phyloP scores from a whole-genome alignment of 1,284 basidiomycete species.

The Ustilago cynodontis region DNA sequence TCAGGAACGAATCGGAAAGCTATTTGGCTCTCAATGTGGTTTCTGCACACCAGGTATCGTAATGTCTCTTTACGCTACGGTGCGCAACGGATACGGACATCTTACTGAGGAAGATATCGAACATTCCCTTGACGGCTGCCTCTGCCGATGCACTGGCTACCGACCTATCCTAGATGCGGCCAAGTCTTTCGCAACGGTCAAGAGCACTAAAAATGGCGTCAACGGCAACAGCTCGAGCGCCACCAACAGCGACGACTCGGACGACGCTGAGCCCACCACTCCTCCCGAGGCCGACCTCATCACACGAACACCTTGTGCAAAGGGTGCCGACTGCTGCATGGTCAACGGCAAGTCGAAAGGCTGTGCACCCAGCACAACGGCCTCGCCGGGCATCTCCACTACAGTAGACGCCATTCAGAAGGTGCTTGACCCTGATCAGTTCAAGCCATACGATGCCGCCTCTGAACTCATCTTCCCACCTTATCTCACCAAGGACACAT shows the following conservation, averaged over 20 bases:
- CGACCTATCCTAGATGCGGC: slow-evolving; percentile 62
- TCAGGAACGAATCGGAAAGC: slow-evolving; percentile 69
- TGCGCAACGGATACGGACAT: slow-evolving; percentile 62
- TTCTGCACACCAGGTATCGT: slow-evolving; percentile 69
- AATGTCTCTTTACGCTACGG: slow-evolving; percentile 70
- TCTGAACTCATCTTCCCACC: slow-evolving; percentile 70
- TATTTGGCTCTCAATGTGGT: slow-evolving; percentile 70
- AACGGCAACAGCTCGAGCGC: slow-evolving; percentile 14
- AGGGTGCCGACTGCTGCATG: slow-evolving; percentile 59
- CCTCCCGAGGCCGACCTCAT: slow-evolving; percentile 48
- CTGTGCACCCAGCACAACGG: slow-evolving; percentile 16
- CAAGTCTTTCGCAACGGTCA: slow-evolving; percentile 60
- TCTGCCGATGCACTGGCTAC: slow-evolving; percentile 69
- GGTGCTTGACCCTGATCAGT: slow-evolving; percentile 38
- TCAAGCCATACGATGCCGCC: slow-evolving; percentile 65
- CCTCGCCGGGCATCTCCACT: slow-evolving; percentile 30
- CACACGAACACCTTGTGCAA: slow-evolving; percentile 48
- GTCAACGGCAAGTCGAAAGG: slow-evolving; percentile 49
- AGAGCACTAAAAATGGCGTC: slow-evolving; percentile 22
- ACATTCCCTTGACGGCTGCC: slow-evolving; percentile 69
- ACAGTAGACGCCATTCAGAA: slow-evolving; percentile 43
- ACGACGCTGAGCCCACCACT: slow-evolving; percentile 43
- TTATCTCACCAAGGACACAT: slow-evolving; percentile 59
- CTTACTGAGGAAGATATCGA: slow-evolving; percentile 68
- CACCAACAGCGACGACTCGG: slow-evolving; percentile 40